phyloP scores from a whole-genome alignment of 305 asterid species.

The Fraxinus latifolia region DNA sequence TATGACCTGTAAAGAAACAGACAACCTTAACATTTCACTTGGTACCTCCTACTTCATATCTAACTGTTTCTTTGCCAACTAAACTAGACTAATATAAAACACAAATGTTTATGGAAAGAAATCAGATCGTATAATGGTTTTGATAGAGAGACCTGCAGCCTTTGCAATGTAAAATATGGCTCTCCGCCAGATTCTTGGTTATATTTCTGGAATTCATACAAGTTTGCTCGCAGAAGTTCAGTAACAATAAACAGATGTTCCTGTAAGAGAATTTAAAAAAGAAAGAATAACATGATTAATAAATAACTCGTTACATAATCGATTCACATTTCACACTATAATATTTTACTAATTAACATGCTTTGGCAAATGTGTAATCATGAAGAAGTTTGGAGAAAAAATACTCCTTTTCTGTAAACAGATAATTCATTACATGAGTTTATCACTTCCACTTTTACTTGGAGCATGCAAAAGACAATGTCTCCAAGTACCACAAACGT shows the following conservation, averaged over 20 bases:
- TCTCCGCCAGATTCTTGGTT: slow-evolving; percentile 75
- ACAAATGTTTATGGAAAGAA: neutral
- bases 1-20: slow-evolving; percentile 51
- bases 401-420: neutral
- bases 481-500: neutral
- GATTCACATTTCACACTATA: neutral
- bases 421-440: neutral
- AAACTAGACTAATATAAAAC: neutral
- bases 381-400: neutral
- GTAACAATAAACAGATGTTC: slow-evolving; percentile 93
- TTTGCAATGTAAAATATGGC: slow-evolving; percentile 65
- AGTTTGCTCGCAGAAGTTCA: slow-evolving; percentile 87
- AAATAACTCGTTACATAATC: neutral
- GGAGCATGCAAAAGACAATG: neutral
- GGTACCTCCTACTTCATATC: neutral
- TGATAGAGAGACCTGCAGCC: slow-evolving; percentile 67
- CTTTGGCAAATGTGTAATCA: neutral
- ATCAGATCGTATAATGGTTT: neutral
- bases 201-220: slow-evolving; percentile 87
- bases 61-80: neutral
- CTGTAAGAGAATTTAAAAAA: slow-evolving; percentile 38
- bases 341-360: neutral
- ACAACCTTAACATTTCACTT: slow-evolving; percentile 21
- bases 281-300: neutral
- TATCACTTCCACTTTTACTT: neutral